Conservation (phyloP, 805 yeast species). For the Zygoascus biomembranicola region DNA sequence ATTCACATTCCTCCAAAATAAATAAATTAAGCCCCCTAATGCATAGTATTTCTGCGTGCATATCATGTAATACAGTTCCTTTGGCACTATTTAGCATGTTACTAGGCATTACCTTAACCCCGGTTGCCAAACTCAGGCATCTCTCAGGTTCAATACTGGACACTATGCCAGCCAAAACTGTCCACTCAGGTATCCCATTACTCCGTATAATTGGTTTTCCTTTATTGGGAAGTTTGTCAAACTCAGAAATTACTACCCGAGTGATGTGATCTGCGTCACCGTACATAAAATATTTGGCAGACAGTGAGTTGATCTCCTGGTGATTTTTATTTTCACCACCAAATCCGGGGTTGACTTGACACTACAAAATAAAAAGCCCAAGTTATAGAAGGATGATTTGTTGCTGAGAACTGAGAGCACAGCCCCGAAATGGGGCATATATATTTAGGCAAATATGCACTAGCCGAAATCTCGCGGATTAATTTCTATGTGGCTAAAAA, state of each 20-base stretch:
- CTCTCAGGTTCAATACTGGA: constrained; percentile 8
- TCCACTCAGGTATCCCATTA: constrained; percentile 71
- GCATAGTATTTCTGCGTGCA: constrained; percentile 82
- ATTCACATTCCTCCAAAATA: constrained; percentile 41
- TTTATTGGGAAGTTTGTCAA: constrained; percentile 22
- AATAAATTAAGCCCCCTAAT: constrained; percentile 61
- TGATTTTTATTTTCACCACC: background rate
- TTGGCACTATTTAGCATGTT: constrained; percentile 32
- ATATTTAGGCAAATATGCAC: no score
- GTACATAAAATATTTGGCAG: background rate
- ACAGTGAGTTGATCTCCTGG: no score
- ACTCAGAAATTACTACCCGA: constrained; percentile 17
- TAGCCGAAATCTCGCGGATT: no score
- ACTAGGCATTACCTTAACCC: constrained; percentile 73
- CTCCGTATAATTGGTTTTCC: constrained; percentile 58
- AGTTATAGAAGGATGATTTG: no score
- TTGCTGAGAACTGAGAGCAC: no score
- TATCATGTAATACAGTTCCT: constrained; percentile 72
- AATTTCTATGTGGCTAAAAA: no score
- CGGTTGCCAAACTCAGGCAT: constrained; percentile 57
- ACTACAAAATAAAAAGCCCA: no score
- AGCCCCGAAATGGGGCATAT: no score
- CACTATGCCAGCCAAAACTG: constrained; percentile 74
- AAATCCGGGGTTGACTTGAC: background rate
- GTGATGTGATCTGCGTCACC: constrained; percentile 16